Conservation (phyloP, 306 rosid species). For the Citrullus mucosospermus region DNA sequence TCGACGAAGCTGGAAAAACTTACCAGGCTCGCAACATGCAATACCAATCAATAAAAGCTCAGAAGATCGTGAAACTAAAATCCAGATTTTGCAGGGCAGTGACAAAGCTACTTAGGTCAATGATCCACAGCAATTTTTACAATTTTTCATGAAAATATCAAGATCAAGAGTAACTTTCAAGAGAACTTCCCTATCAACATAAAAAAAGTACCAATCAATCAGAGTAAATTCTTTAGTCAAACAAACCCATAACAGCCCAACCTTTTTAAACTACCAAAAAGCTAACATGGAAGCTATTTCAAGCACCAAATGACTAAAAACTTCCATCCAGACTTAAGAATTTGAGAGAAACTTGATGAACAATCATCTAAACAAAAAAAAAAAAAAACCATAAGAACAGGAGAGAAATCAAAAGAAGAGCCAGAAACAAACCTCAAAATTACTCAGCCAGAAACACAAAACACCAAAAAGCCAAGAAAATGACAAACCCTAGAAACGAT, state of each 20-base stretch:
- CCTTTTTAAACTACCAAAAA: neutral
- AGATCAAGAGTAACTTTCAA: neutral
- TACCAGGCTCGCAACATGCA: neutral
- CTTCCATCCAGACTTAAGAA: neutral
- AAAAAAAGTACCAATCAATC: neutral
- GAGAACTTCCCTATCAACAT: neutral
- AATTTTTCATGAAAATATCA: neutral
- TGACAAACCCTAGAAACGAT: constrained; percentile 22
- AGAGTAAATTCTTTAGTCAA: neutral
- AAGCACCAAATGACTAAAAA: neutral
- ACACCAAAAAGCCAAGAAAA: constrained; percentile 12
- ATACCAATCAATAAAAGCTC: neutral
- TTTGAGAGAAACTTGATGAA: neutral
- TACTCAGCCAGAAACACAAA: constrained; percentile 18
- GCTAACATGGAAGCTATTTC: neutral
- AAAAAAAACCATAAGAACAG: neutral
- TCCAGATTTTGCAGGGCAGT: neutral
- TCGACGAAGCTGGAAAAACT: neutral
- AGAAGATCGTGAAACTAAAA: neutral
- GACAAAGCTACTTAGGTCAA: neutral
- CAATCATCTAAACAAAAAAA: neutral
- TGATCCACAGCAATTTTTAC: neutral
- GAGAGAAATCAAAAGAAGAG: neutral
- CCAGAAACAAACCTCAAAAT: constrained; percentile 2
- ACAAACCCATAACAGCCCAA: neutral